Base-by-base conservation (phyloP, 2,329 filamentous ascomycete genomes). In the Aspergillus costaricaensis region DNA sequence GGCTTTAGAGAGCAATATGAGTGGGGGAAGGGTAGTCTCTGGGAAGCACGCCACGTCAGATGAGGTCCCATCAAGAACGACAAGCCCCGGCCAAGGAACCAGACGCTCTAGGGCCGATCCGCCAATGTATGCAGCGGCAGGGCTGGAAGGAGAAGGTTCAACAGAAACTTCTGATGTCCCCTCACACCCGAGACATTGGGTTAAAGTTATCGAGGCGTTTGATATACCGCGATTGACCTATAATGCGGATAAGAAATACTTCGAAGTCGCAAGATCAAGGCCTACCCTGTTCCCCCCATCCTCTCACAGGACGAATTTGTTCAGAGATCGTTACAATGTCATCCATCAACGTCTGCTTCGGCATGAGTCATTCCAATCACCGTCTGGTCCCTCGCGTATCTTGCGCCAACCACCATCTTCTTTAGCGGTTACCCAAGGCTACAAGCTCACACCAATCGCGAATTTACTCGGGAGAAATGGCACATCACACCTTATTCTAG, bases 301-400 rank as follows among this genome's bases (percentile, higher is more conserved):
- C 15, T 86, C 88, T 5, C 90, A 93, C 71, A 96, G 96, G 76
- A 96, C 92, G 1, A 82, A 87, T 3, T 81, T 95, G 48, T 97
- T 97, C 77, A 87, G 92, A 65, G 93, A 97, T 74, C 86, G 93
- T 64, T 98, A 96, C 75, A 90, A 96, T 69, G 85, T 98, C 57
- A 89, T 98, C 54, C 91, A 97, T 74, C 94, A 98, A 75, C 88
- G 95, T 17, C 85, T 98, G 17, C 85, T 98, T 43, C 89, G 95
- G 52, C 97, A 97, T 72, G 92, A 97, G 76, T 88, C 91, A 19
- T 99, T 99, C 69, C 93, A 97, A 74, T 87, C 87, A 19, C 92
- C 92, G 1, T 87, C 96, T 58, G 86, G 89, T 7, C 83, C 84
- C 2, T 83, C 84, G 14, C 83, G 79, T 54, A 77, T 83, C 1